These are phyloP conservation scores for Sugiyamaella pinicola DNA, from an alignment of 1,139 yeast species.

Conservation along the genomic window DNA sequence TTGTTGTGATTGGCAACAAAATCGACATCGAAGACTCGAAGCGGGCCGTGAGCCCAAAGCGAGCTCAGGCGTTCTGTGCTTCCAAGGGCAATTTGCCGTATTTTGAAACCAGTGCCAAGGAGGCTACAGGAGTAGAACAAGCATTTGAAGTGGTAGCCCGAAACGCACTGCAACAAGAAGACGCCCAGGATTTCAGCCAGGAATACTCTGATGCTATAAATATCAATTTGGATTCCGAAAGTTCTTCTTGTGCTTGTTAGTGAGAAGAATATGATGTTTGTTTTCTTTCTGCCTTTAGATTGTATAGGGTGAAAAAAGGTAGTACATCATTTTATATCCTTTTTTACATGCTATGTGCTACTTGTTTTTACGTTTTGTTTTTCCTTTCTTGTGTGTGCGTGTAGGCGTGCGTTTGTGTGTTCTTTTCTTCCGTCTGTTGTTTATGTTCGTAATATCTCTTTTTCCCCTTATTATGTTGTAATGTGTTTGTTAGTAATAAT, in stretches of 20 bases:
- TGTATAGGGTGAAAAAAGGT: no score
- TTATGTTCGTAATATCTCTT: not conserved
- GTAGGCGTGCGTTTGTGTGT: no score
- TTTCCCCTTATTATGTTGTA: not conserved
- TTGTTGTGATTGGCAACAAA: constrained; percentile 91
- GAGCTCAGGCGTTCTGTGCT: constrained; percentile 83
- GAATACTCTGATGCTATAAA: constrained; percentile 96
- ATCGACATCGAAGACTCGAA: constrained; percentile 92
- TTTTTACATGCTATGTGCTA: not conserved
- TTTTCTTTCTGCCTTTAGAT: no score
- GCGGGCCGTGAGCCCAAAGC: constrained; percentile 77
- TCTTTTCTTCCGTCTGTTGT: not conserved
- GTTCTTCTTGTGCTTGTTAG: constrained; percentile 75
- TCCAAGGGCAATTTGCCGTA: constrained; percentile 89
- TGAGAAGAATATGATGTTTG: not conserved
- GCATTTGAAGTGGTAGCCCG: constrained; percentile 97
- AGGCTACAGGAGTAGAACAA: constrained; percentile 88
- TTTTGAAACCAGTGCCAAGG: constrained; percentile 93
- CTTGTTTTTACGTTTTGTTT: not conserved
- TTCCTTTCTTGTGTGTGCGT: no score
- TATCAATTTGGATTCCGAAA: constrained; percentile 84
- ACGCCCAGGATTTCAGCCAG: constrained; percentile 83
- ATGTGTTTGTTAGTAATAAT: constrained; percentile 5
- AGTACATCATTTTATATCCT: no score
- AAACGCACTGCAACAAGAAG: constrained; percentile 89